Evolutionary conservation across 2,329 filamentous ascomycete genomes (phyloP).

Genomic region (Harringtonia aguacate): DNA sequence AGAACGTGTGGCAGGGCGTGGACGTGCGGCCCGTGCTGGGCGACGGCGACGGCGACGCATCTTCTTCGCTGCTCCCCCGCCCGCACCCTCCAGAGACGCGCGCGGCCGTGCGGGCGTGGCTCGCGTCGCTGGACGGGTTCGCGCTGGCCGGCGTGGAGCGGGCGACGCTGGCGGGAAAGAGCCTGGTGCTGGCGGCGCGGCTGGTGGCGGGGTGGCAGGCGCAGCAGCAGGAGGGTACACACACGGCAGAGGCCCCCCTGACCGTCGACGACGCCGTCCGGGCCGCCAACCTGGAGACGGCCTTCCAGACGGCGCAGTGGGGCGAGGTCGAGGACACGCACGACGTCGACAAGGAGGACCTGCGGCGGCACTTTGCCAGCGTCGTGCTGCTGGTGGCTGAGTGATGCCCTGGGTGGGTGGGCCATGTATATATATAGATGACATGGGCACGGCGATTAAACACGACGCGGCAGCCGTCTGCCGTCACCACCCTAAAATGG

Average conservation of each 20-base stretch:
- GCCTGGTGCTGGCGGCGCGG: conserved; percentile 64
- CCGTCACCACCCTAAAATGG: too few species aligned
- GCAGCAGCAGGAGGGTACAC: conserved; percentile 29
- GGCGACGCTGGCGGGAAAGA: conserved; percentile 76
- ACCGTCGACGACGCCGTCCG: conserved; percentile 73
- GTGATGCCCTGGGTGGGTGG: too few species aligned
- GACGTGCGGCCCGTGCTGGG: conserved; percentile 65
- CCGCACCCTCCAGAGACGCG: conserved; percentile 64
- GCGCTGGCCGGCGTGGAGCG: conserved; percentile 83
- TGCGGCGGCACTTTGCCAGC: conserved; percentile 79
- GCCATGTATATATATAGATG: too few species aligned
- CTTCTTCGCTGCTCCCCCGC: conserved; percentile 59
- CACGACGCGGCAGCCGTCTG: too few species aligned
- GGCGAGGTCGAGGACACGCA: conserved; percentile 97
- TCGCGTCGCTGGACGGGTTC: conserved; percentile 59
- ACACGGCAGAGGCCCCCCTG: conserved; percentile 39
- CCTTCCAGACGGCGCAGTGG: conserved; percentile 85
- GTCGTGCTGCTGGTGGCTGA: conserved; percentile 53
- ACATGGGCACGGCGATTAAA: too few species aligned
- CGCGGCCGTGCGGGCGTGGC: conserved; percentile 69
- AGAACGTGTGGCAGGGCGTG: conserved; percentile 73
- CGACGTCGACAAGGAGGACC: conserved; percentile 87
- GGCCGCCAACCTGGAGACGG: conserved; percentile 72
- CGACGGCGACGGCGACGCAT: conserved; percentile 49
- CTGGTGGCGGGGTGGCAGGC: conserved; percentile 72